Percentiles rank a stretch among this genome's conserved stretches.
Conservation (phyloP, 2,329 filamentous ascomycete genomes). For the Trichoderma afroharzianum region DNA sequence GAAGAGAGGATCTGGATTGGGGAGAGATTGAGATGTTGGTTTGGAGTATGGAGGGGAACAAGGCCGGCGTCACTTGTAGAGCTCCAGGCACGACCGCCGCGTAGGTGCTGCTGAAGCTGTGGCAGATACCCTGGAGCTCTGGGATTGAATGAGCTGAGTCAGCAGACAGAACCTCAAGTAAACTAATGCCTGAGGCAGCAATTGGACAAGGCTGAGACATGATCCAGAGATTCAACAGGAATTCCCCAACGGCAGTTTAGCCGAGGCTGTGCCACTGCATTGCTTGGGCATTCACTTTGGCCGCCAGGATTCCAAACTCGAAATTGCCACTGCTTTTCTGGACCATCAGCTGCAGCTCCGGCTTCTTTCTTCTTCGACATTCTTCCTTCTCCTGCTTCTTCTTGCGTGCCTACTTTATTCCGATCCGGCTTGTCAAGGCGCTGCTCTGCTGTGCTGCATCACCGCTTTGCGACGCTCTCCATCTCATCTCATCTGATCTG, state of each 20-base stretch:
- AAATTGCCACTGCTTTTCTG: neutral
- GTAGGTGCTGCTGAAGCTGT: constrained; percentile 22
- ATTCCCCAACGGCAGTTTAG: neutral
- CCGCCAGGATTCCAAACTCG: neutral
- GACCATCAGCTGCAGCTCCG: neutral
- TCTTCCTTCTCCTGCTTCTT: neutral
- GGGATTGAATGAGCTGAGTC: neutral
- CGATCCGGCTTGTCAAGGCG: neutral
- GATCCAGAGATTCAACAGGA: too few species aligned
- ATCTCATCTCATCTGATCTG: neutral
- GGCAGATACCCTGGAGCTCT: constrained; percentile 17
- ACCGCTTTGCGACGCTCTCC: neutral
- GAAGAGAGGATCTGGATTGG: neutral
- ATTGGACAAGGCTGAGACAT: constrained; percentile 6
- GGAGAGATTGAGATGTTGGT: neutral
- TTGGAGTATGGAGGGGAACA: neutral
- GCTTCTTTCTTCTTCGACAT: neutral
- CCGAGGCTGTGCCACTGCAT: neutral
- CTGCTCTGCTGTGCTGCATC: neutral
- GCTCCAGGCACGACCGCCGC: constrained; percentile 45
- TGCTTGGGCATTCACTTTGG: neutral
- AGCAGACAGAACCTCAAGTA: neutral
- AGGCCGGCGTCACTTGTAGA: constrained; percentile 25
- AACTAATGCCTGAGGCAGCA: constrained; percentile 25
- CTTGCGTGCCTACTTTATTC: neutral